A percentile compares a stretch with the other conserved stretches of the same genome.
Evolutionary conservation across 192 early-diverging fungal genomes (phyloP).

Genomic region (Coemansia sp.): DNA sequence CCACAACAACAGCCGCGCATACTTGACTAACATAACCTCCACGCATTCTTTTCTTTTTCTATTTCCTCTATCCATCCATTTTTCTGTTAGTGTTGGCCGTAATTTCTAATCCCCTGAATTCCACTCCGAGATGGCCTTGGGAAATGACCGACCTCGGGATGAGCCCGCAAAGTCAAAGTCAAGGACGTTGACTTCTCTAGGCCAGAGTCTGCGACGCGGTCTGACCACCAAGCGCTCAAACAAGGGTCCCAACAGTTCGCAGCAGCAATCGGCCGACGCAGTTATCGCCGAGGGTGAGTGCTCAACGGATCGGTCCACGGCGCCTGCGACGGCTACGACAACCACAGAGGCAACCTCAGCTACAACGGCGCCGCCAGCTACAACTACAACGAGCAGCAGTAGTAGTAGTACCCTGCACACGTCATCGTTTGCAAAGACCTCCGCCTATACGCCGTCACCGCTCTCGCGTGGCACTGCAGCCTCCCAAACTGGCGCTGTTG

Average conservation of each 20-base stretch:
- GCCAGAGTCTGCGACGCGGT: conserved; percentile 48
- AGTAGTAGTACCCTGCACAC: neutral
- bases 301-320: conserved; percentile 1
- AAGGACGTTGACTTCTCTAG: conserved; percentile 35
- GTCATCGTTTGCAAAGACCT: conserved; percentile 16
- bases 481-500: neutral
- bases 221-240: conserved; percentile 42
- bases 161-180: conserved; percentile 51
- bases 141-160: conserved; percentile 52
- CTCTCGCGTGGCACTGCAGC: conserved; percentile 26
- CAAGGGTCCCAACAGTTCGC: conserved; percentile 8
- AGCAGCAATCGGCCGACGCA: neutral
- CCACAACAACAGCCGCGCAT: neutral
- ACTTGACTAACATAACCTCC: neutral
- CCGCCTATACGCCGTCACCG: conserved; percentile 38
- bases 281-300: neutral
- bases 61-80: neutral
- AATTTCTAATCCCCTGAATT: conserved; percentile 2
- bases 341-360: neutral
- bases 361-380: neutral
- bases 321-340: neutral
- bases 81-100: neutral
- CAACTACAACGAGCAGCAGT: neutral
- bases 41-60: neutral
- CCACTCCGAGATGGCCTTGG: conserved; percentile 28